Base-by-base conservation (phyloP, 2,329 filamentous ascomycete genomes). In the Botrytis medusae region DNA sequence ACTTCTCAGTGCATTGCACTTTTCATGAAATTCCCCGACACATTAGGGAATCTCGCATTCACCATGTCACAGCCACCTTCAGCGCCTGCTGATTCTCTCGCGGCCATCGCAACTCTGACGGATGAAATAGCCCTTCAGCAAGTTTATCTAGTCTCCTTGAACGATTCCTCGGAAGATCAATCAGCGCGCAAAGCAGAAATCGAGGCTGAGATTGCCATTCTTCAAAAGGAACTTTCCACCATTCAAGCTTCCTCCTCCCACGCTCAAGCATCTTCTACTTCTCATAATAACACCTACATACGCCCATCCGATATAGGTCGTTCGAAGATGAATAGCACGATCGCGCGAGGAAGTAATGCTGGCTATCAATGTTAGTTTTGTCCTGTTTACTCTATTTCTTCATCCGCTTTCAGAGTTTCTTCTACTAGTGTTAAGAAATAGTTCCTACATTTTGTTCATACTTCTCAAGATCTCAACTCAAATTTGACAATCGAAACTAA, bases 91-190 rank as follows among this genome's bases (percentile, higher is more conserved):
- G 42, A 32, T 34, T 44, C 46, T n/a, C 18, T 9, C 12, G 25
- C n/a, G 22, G 18, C 60, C n/a, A 67, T 81, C 29, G 77, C 80
- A 64, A 79, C 77, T 29, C 76, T 86, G 32, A 76, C 75, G 29
- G 83, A 85, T 65, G 84, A 86, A 72, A 78, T 87, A 74, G 80
- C 77, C 46, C 80, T 86, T 32, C 83, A 86, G 74, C 80, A 80
- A 64, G 83, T 84, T 68, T 81, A 87, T 32, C 79, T 87, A 4
- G 75, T 78, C 12, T 86, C 85, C 2, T 81, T 87, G n/a, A 76
- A 78, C 57, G 75, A 80, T 63, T 74, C 79, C 2, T 68, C 78
- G 20, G 72, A 80, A 16, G 71, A 72, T 48, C 65, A 57, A 40
- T 42, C 65, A 32, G 32, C n/a, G 32, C 77, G 79, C 42, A 68